Evolutionary conservation across 768 basidiomycete genomes (phyloP).

Genomic region (Termitomyces sp.): DNA sequence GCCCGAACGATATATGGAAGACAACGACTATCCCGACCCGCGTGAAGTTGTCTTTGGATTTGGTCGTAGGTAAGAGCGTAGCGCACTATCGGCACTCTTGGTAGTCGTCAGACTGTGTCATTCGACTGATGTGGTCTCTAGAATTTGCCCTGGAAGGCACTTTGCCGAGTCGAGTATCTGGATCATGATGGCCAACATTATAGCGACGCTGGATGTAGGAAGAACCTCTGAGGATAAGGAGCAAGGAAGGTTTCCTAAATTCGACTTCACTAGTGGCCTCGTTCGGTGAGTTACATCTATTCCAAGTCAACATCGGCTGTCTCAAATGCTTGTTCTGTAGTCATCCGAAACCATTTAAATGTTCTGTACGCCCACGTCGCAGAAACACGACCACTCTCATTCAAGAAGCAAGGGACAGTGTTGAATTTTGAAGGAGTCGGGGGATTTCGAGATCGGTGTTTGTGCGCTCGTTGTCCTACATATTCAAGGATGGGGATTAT

Average conservation of each 20-base stretch:
- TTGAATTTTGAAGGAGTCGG: constrained; percentile 3
- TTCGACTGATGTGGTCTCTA: constrained; percentile 11
- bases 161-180: constrained; percentile 45
- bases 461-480: background rate
- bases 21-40: constrained; percentile 35
- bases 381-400: constrained; percentile 23
- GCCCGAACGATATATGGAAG: constrained; percentile 44
- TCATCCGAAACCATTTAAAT: constrained; percentile 46
- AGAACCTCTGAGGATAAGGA: constrained; percentile 37
- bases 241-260: constrained; percentile 28
- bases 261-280: constrained; percentile 36
- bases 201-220: constrained; percentile 39
- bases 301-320: background rate
- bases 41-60: constrained; percentile 50
- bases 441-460: background rate
- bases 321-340: constrained; percentile 21
- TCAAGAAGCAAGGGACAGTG: constrained; percentile 19
- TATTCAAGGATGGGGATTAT: no score
- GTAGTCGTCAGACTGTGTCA: background rate
- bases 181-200: constrained; percentile 36
- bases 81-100: no score
- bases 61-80: constrained; percentile 38
- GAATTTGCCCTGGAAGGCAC: constrained; percentile 50
- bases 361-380: constrained; percentile 39
- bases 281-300: constrained; percentile 32